Evolutionary conservation across 2,329 filamentous ascomycete species (phyloP).

Genomic region (Penicillium verrucosum): DNA sequence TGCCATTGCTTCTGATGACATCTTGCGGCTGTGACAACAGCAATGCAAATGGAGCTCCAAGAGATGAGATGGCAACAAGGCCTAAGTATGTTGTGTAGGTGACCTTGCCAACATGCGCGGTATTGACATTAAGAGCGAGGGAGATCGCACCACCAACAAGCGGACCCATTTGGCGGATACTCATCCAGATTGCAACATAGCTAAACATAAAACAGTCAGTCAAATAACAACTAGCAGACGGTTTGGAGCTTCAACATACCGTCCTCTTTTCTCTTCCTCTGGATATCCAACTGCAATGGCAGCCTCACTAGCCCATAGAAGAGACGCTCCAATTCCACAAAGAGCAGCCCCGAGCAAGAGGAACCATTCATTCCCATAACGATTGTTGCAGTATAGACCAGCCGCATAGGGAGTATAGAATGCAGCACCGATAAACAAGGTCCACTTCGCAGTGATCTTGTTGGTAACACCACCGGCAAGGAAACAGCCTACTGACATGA

Average conservation of each 20-base stretch:
- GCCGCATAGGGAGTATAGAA: conserved; percentile 42
- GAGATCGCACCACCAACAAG: conserved; percentile 53
- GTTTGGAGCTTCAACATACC: conserved; percentile 32
- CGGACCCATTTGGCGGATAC: conserved; percentile 52
- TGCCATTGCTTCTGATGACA: conserved; percentile 43
- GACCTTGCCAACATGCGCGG: conserved; percentile 46
- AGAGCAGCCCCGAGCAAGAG: conserved; percentile 46
- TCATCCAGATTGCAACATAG: conserved; percentile 53
- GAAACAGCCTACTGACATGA: conserved; percentile 48
- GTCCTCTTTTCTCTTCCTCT: conserved; percentile 45
- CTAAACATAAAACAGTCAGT: conserved; percentile 13
- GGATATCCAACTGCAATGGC: conserved; percentile 47
- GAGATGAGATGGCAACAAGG: conserved; percentile 40
- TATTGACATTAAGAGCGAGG: conserved; percentile 48
- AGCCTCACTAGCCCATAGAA: conserved; percentile 43
- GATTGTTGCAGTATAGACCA: conserved; percentile 41
- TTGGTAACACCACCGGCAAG: conserved; percentile 46
- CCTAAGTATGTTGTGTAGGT: conserved; percentile 43
- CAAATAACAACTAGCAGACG: neutral
- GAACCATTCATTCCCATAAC: conserved; percentile 50
- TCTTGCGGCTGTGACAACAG: conserved; percentile 48
- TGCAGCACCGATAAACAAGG: conserved; percentile 43
- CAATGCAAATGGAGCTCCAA: conserved; percentile 47
- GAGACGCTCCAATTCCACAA: conserved; percentile 43
- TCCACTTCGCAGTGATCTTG: conserved; percentile 40